A percentile compares a stretch with the other conserved stretches of the same genome.
Evolutionary conservation across 2,329 filamentous ascomycete genomes (phyloP).

Genomic region (Ceratocystis papillata): DNA sequence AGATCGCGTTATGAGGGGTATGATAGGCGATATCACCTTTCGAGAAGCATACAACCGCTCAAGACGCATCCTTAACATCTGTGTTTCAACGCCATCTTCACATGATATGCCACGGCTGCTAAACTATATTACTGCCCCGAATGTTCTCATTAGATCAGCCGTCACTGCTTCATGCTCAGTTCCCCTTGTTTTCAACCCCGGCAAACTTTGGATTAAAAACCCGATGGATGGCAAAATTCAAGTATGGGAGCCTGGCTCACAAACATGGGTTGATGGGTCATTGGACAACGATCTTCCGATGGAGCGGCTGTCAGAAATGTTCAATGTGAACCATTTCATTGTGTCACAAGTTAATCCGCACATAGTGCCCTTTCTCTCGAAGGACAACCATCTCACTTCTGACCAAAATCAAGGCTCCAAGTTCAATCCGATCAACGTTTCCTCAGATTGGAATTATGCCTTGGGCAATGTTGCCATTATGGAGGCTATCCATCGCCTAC

Average conservation of each 20-base stretch:
- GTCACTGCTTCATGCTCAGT: conserved; percentile 94
- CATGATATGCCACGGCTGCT: conserved; percentile 79
- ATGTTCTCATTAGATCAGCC: conserved; percentile 92
- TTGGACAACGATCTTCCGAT: conserved; percentile 92
- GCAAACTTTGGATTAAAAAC: conserved; percentile 72
- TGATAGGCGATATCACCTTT: conserved; percentile 85
- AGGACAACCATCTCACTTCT: conserved; percentile 52
- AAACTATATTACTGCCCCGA: conserved; percentile 87
- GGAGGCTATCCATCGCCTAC: conserved; percentile 69
- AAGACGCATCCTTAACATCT: conserved; percentile 82
- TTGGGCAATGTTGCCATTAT: conserved; percentile 64
- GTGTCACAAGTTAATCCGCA: conserved; percentile 96
- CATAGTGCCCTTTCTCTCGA: conserved; percentile 72
- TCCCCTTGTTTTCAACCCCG: conserved; percentile 71
- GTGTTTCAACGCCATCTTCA: conserved; percentile 75
- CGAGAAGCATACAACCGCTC: conserved; percentile 95
- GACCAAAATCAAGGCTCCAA: background rate
- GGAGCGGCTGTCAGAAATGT: conserved; percentile 82
- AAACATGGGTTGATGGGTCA: conserved; percentile 86
- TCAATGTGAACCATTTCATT: conserved; percentile 97
- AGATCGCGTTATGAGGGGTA: conserved; percentile 64
- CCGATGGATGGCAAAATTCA: conserved; percentile 64
- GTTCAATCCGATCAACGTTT: background rate
- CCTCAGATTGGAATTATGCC: conserved; percentile 49
- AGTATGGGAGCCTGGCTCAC: conserved; percentile 76